Evolutionary conservation across 2,329 filamentous ascomycete genomes (phyloP).

Genomic region (Xylaria hypoxylon): DNA sequence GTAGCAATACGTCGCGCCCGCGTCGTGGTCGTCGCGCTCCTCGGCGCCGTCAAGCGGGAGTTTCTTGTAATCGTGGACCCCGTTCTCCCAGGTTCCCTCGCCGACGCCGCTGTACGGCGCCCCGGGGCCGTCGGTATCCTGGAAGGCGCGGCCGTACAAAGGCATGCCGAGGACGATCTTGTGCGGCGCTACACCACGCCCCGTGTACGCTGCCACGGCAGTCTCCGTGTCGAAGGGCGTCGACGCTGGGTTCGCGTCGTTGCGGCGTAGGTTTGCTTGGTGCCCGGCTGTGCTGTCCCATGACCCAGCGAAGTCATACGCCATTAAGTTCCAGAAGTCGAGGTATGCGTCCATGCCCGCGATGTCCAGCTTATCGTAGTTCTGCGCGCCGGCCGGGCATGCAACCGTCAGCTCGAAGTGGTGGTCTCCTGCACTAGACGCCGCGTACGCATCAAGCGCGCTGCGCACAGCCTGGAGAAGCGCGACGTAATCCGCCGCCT

Average conservation of each 20-base stretch:
- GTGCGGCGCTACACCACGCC: conserved; percentile 67
- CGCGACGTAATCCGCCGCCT: conserved; percentile 70
- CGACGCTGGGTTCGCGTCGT: conserved; percentile 63
- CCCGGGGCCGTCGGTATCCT: conserved; percentile 80
- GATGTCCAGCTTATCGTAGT: conserved; percentile 73
- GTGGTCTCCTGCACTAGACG: conserved; percentile 37
- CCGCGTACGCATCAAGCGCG: conserved; percentile 68
- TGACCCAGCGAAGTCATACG: conserved; percentile 86
- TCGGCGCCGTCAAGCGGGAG: conserved; percentile 76
- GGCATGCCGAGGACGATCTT: conserved; percentile 95
- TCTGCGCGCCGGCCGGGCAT: conserved; percentile 70
- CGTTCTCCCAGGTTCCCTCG: conserved; percentile 84
- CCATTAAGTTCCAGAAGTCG: conserved; percentile 87
- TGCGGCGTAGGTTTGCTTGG: conserved; percentile 81
- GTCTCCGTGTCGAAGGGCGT: conserved; percentile 83
- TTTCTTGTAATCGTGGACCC: conserved; percentile 89
- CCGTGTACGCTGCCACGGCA: conserved; percentile 78
- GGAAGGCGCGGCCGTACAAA: conserved; percentile 88
- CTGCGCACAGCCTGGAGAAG: conserved; percentile 67
- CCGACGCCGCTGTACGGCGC: conserved; percentile 77
- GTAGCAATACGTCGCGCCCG: conserved; percentile 83
- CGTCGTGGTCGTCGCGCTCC: conserved; percentile 72
- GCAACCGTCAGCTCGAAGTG: conserved; percentile 74
- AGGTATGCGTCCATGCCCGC: conserved; percentile 72
- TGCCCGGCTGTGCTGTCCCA: conserved; percentile 82